Evolutionary conservation across 371 early-diverging fungal genomes (phyloP), one percentile per base, ranked within the genome.

Genomic region (Funneliformis caledonium): DNA sequence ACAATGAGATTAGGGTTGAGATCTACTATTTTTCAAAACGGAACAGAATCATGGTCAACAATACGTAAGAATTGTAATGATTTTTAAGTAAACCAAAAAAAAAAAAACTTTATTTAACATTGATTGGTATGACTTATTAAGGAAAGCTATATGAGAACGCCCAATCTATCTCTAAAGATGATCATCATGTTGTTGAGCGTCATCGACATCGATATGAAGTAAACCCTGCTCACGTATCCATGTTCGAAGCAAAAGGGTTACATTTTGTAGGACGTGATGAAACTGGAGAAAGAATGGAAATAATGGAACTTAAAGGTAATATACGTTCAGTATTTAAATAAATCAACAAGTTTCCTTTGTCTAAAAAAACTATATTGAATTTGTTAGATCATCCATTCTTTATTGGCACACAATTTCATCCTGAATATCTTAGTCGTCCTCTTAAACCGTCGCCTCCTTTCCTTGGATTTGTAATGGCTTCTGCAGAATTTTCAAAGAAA

Each of bases 151-250:
- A 80, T 33, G 80, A 80, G 50, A 45, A 7, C 22, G 14, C 52
- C 1, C 3, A 47, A 31, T 26, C 10, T 31, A 73, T 52, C 22
- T 48, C 11, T 14, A 19, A 31, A 31, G 37, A 22, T 33, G 16
- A 14, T 16, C 52, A 37, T 14, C 0, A 6, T 14, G 52, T 97
- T 50, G 87, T 92, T 84, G 99, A 99, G 89, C 95, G 99, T 82
- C 99, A 99, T 85, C 96, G 99, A 83, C 99, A 99, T 84, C 92
- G 99, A 74, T 99, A 99, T 87, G 99, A 99, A 89, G 94, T 99
- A 80, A 99, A 98, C 89, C 96, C 96, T 10, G 91, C 93, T 70
- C 89, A 90, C 82, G 93, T 96, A 12, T 80, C 83, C 19, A 85
- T 87, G 74, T 85, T 99, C 10, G 98, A 99, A 88, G 82, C 84